Conservation (phyloP, 192 early-diverging fungal genomes). For the Coemansia interrupta region DNA sequence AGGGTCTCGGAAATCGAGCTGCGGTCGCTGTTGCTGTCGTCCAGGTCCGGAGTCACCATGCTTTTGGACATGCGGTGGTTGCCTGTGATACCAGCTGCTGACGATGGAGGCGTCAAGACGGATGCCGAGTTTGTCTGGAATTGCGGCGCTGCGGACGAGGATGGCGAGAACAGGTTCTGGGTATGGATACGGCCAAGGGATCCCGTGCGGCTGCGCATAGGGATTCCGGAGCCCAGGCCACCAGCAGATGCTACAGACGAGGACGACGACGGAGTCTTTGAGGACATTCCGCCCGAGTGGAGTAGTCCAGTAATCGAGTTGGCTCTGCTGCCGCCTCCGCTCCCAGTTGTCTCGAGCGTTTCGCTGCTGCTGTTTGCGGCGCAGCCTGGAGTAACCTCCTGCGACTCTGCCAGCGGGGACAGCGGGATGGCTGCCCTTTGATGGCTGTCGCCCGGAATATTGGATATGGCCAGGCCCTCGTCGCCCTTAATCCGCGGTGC, state of each 20-base stretch:
- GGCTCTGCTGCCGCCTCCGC: conserved; percentile 1
- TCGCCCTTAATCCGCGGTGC: conserved; percentile 13
- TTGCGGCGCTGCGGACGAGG: conserved; percentile 11
- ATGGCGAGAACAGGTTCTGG: conserved; percentile 17
- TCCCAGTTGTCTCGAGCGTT: conserved; percentile 13
- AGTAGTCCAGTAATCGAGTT: conserved; percentile 2
- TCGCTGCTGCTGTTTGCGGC: conserved; percentile 15
- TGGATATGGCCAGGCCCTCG: conserved; percentile 25
- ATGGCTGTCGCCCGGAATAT: not conserved
- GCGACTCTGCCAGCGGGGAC: conserved; percentile 44
- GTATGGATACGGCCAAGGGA: conserved; percentile 26
- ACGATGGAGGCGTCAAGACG: not conserved
- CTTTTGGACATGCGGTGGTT: conserved; percentile 32
- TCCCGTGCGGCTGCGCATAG: conserved; percentile 21
- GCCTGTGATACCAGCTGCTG: conserved; percentile 14
- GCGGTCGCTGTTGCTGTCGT: conserved; percentile 44
- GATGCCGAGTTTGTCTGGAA: not conserved
- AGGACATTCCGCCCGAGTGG: not conserved
- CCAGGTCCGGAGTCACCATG: conserved; percentile 22
- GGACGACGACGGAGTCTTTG: not conserved
- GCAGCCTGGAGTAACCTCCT: conserved; percentile 19
- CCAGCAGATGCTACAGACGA: not conserved
- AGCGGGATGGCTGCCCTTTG: conserved; percentile 14
- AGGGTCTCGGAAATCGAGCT: conserved; percentile 49
- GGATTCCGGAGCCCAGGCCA: not conserved